Conservation (phyloP, 352 stramenopile species). For the Globisporangium splendens region DNA sequence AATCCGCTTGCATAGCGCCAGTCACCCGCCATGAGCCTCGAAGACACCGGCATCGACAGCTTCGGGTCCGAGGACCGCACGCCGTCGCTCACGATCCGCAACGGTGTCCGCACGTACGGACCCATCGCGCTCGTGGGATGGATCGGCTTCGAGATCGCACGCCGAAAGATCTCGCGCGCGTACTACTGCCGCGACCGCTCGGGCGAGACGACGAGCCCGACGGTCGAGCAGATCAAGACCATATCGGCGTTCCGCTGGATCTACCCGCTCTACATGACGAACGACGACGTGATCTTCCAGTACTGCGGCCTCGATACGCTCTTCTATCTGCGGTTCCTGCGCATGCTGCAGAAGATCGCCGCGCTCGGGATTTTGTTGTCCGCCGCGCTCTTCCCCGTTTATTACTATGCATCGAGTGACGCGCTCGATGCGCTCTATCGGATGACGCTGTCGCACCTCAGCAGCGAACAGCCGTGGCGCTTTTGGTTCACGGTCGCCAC, state of each 20-base stretch:
- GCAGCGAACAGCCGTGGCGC: constrained; percentile 44
- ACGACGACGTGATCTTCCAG: constrained; percentile 67
- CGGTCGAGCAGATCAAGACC: constrained; percentile 31
- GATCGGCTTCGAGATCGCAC: constrained; percentile 63
- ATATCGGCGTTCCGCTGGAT: constrained; percentile 52
- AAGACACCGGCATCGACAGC: not conserved
- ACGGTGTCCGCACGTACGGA: constrained; percentile 64
- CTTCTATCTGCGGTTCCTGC: constrained; percentile 75
- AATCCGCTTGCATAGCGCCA: too few relatives aligned
- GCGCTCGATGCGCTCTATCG: constrained; percentile 41
- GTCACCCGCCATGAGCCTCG: not conserved
- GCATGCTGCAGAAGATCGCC: constrained; percentile 70
- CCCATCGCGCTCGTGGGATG: constrained; percentile 59
- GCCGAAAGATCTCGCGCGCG: constrained; percentile 47
- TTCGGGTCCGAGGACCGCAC: constrained; percentile 39
- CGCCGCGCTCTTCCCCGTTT: constrained; percentile 72
- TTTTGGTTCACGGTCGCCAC: constrained; percentile 61
- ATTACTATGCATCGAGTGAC: constrained; percentile 51
- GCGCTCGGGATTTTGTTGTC: constrained; percentile 53
- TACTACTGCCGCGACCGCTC: constrained; percentile 76
- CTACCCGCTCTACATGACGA: constrained; percentile 45
- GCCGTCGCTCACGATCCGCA: constrained; percentile 60
- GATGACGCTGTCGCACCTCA: constrained; percentile 71
- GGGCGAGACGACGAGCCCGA: constrained; percentile 45
- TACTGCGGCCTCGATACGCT: constrained; percentile 77